Conservation (phyloP, 441 rosid species). For the Theobroma grandiflorum region DNA sequence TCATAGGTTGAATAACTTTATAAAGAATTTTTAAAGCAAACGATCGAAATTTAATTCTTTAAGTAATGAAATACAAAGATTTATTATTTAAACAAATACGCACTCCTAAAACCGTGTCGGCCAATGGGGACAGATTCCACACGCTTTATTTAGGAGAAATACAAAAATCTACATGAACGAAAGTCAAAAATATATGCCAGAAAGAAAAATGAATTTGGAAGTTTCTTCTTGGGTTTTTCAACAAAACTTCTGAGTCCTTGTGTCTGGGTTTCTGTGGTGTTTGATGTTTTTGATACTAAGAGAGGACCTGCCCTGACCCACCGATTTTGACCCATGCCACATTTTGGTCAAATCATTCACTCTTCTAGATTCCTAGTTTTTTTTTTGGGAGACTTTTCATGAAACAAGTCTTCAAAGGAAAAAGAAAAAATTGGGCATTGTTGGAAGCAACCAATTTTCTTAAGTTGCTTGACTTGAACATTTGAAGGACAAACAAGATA, state of each 20-base stretch:
- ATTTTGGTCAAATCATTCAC: background rate
- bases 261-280: background rate
- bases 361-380: background rate
- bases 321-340: background rate
- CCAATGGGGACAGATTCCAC: constrained; percentile 8
- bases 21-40: too few relatives aligned
- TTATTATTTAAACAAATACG: too few relatives aligned
- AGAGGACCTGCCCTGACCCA: background rate
- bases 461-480: too few relatives aligned
- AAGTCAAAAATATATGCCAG: constrained; percentile 7
- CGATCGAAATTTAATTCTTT: too few relatives aligned
- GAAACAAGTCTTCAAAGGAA: too few relatives aligned
- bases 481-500: too few relatives aligned
- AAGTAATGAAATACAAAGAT: too few relatives aligned
- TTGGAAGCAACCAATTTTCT: too few relatives aligned
- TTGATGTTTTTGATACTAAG: background rate
- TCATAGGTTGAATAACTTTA: too few relatives aligned
- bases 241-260: background rate
- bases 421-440: too few relatives aligned
- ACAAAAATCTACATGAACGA: background rate
- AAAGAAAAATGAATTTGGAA: background rate
- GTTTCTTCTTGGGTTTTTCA: constrained; percentile 11
- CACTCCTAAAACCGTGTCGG: constrained; percentile 20
- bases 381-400: too few relatives aligned
- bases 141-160: background rate